Evolutionary conservation across 2,329 filamentous ascomycete genomes (phyloP).

Genomic region (Peltaster fructicola): DNA sequence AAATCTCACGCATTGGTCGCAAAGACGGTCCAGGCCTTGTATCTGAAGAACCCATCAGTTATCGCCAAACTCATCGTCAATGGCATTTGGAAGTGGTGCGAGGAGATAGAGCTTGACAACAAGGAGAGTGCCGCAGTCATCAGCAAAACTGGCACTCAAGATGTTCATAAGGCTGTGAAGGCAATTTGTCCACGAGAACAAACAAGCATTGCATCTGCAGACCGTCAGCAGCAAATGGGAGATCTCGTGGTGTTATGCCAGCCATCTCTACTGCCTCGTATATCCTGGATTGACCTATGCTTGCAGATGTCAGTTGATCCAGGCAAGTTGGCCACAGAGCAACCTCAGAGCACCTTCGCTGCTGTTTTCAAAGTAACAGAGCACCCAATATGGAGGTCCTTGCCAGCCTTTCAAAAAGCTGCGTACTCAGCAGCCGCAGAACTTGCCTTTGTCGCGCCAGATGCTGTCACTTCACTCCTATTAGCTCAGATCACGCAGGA

Average conservation of each 20-base stretch:
- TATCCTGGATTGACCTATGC: conserved; percentile 80
- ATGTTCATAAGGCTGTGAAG: conserved; percentile 43
- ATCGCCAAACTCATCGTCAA: conserved; percentile 48
- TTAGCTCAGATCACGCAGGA: conserved; percentile 58
- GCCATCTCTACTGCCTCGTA: conserved; percentile 55
- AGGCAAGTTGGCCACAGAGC: conserved; percentile 51
- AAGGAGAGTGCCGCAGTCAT: conserved; percentile 57
- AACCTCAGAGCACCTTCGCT: conserved; percentile 46
- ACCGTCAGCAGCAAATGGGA: conserved; percentile 54
- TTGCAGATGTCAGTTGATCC: conserved; percentile 68
- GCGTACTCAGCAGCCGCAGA: conserved; percentile 77
- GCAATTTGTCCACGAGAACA: conserved; percentile 44
- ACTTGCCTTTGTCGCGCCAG: conserved; percentile 81
- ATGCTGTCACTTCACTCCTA: conserved; percentile 57
- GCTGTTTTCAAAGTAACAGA: conserved; percentile 41
- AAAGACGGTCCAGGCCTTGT: conserved; percentile 44
- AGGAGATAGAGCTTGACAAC: conserved; percentile 47
- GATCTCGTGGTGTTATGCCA: conserved; percentile 62
- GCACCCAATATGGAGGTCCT: conserved; percentile 16
- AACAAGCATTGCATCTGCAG: conserved; percentile 31
- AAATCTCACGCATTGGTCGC: conserved; percentile 46
- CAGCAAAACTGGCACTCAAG: conserved; percentile 45
- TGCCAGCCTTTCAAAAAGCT: conserved; percentile 41
- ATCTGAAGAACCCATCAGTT: conserved; percentile 38
- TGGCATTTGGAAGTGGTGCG: conserved; percentile 68